phyloP scores from a whole-genome alignment of 2,329 filamentous ascomycete genomes.

The Neofusicoccum kwambonambiense region DNA sequence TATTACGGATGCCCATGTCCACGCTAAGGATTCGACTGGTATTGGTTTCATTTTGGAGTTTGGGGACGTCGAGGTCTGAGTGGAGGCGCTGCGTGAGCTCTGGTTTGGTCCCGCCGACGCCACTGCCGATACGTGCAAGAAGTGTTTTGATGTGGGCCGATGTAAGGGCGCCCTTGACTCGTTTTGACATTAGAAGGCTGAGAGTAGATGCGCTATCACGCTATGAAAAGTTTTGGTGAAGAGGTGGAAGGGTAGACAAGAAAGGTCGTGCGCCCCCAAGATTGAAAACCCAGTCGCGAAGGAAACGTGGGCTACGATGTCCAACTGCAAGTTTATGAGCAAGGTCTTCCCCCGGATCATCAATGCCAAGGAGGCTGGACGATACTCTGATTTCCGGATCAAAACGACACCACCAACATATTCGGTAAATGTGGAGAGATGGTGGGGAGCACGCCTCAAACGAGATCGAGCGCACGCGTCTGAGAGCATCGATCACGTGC shows the following conservation, averaged over 20 bases:
- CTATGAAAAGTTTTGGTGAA: neutral
- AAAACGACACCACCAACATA: no score
- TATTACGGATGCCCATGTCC: constrained; percentile 80
- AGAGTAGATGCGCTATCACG: neutral
- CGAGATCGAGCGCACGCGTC: no score
- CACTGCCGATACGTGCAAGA: constrained; percentile 60
- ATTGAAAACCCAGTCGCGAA: neutral
- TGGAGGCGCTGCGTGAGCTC: constrained; percentile 54
- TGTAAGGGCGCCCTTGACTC: constrained; percentile 42
- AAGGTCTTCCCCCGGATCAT: no score
- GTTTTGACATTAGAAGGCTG: neutral
- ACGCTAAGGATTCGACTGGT: constrained; percentile 66
- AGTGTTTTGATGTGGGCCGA: constrained; percentile 56
- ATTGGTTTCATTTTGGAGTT: neutral
- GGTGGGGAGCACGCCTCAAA: no score
- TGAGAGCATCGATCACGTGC: no score
- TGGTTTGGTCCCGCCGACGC: constrained; percentile 59
- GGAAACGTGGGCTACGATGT: neutral
- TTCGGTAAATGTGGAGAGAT: no score
- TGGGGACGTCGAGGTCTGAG: constrained; percentile 31
- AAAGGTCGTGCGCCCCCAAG: neutral
- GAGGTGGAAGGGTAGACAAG: neutral
- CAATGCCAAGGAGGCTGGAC: no score
- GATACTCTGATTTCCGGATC: no score
- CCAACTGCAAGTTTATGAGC: neutral